Evolutionary conservation across 768 basidiomycete species (phyloP).

Genomic region (Trametes elegans): DNA sequence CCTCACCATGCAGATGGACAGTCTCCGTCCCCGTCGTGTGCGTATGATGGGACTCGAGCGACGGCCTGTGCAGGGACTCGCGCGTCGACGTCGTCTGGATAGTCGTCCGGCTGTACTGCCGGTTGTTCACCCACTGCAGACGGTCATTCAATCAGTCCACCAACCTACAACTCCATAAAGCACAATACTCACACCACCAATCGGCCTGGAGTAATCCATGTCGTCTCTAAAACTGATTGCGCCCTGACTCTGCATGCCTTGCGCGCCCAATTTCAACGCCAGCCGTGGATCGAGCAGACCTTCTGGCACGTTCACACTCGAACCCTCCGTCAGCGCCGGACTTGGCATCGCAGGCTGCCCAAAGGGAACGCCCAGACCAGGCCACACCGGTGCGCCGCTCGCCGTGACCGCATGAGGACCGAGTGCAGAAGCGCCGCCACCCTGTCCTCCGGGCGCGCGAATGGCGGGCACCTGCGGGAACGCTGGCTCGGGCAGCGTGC

Average conservation of each 20-base stretch:
- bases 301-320: conserved; percentile 22
- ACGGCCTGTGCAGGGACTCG: background rate
- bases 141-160: background rate
- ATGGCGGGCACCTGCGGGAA: background rate
- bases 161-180: background rate
- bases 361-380: conserved; percentile 8
- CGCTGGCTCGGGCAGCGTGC: conserved; percentile 7
- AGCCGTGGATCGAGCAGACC: conserved; percentile 26
- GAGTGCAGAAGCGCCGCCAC: background rate
- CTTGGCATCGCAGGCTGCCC: conserved; percentile 21
- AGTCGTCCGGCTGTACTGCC: conserved; percentile 24
- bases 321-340: conserved; percentile 25
- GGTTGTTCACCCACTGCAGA: conserved; percentile 21
- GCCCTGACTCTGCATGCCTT: conserved; percentile 26
- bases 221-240: conserved; percentile 30
- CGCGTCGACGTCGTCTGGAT: conserved; percentile 18
- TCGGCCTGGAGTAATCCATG: conserved; percentile 29
- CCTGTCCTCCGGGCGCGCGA: background rate
- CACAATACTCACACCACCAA: conserved; percentile 25
- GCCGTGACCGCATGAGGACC: background rate
- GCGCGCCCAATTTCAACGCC: conserved; percentile 6
- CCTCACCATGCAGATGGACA: background rate
- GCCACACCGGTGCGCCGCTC: conserved; percentile 17
- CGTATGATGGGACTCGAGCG: conserved; percentile 11
- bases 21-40: background rate